phyloP scores from a whole-genome alignment of 1,284 basidiomycete species.

The Melampsora larici-populina region DNA sequence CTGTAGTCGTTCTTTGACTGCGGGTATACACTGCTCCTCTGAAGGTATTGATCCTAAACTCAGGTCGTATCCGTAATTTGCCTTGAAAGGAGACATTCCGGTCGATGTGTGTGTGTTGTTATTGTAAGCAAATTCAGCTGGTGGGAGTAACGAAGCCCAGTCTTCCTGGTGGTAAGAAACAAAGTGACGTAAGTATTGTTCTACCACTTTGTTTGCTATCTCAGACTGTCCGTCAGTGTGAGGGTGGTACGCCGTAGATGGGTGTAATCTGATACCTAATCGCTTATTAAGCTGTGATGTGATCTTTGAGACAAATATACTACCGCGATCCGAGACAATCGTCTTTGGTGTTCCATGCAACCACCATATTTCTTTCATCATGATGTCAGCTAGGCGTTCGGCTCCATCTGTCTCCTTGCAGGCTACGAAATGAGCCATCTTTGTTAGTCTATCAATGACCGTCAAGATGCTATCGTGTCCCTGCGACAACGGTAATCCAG shows the following conservation, averaged over 20 bases:
- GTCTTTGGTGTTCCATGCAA: no score
- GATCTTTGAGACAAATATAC: not conserved
- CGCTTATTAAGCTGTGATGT: not conserved
- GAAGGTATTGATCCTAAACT: not conserved
- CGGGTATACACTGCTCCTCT: not conserved
- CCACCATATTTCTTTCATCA: no score
- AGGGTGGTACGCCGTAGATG: not conserved
- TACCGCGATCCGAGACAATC: no score
- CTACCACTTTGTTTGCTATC: no score
- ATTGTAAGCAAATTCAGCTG: not conserved
- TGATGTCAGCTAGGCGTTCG: no score
- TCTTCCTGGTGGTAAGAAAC: no score
- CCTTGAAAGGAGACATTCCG: not conserved
- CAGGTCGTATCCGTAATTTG: not conserved
- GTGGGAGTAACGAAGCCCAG: no score
- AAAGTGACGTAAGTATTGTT: not conserved
- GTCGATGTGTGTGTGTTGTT: not conserved
- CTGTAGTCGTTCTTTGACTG: not conserved
- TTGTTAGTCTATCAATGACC: not conserved
- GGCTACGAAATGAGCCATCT: no score
- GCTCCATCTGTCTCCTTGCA: no score
- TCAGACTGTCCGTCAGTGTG: no score
- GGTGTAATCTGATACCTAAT: not conserved
- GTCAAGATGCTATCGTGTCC: not conserved
- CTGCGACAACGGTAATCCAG: not conserved